Evolutionary conservation across 1,284 basidiomycete genomes (phyloP), one percentile per base, ranked within the genome.

Genomic region (Boletellus deceptivus): DNA sequence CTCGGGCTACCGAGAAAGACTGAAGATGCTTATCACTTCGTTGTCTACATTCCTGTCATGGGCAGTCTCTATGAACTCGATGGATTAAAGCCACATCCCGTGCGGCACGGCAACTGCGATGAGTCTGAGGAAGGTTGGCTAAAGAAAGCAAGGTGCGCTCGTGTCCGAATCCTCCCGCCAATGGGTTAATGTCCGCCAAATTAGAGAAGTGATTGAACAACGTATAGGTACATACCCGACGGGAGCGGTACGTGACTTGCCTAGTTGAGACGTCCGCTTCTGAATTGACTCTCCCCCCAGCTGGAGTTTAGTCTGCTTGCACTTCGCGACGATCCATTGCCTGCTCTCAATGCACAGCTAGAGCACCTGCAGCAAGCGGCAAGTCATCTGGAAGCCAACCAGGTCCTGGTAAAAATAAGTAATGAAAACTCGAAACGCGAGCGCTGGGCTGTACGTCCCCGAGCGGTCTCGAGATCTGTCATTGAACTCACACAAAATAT

Each of bases 1-100:
- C 70, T 89, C 48, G 83, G 79, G 31, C 69, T 84, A 14, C 80
- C 86, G 3, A 87, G 82, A 57, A 87, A 83, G 54, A 67, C 77
- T 2, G 91, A 93, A 63, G 93, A 96, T 60, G 92, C 92, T 11
- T 98, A 94, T 70, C 93, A 97, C 63, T 96, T 96, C 63, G 85
- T 96, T 40, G 85, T 93, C 6, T 98, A 96, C 69, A 71, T 94
- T 43, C 94, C 94, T 4, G 75, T 86, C 42, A 79, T 84, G 67
- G 93, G 90, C 13, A 77, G 80, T 29, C 72, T 98, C 43, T 96
- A 93, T 69, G 94, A 98, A 71, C 77, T 98, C 31, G 94, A 97
- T 67, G 93, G 93, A 4, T 72, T 98, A 56, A 91, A 92, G 63
- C 71, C 76, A 43, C 72, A 77, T 55, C 86, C 93, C 5, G 78